Base-by-base conservation (phyloP, 331 rosid genomes). In the Cucumis variabilis region DNA sequence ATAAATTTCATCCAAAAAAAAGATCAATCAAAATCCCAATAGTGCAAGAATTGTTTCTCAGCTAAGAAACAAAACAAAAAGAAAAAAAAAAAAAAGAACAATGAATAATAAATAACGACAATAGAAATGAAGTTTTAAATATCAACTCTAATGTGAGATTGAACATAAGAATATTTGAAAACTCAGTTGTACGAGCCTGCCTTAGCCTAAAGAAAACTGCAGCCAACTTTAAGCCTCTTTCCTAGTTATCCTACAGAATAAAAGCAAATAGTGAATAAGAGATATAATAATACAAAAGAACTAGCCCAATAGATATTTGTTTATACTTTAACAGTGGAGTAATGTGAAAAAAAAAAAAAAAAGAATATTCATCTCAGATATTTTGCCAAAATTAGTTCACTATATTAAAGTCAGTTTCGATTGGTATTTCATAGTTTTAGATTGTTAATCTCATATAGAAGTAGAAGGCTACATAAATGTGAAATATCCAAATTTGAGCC, bases 181-280 rank as follows among this genome's bases (percentile, higher is more conserved):
- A 33, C 60, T 62, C 24, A 13, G 72, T 82, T 33, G 85, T 21
- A 21, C 33, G 53, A 82, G 88, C 48, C 48, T 7, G 73, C 41
- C 84, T 88, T 50, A 88, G 94, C 93, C 68, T 55, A 76, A 85
- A 80, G 83, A 84, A 87, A 88, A 51, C 75, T 82, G 89, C 81
- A 25, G 88, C 89, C 84, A 37, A 74, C 41, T 85, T 94, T 75
- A 97, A 92, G 99, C 99, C 92, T 97, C 99, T 90, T 94, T 97
- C 93, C 97, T 91, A 46, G 98, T 97, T 90, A 97, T 93, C 95
- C 99, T 97, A 97, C 63, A 85, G 90, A 70, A 4, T n/a, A 83
- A 37, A 23, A 63, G 86, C 20, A 33, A 60, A 60, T 20, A 60
- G 20, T 6, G 2, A 28, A 44, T 80, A 55, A 80, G 69, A 80